Conservation (phyloP, 129 eudicot genomes). For the Chrysanthemum seticuspe region DNA sequence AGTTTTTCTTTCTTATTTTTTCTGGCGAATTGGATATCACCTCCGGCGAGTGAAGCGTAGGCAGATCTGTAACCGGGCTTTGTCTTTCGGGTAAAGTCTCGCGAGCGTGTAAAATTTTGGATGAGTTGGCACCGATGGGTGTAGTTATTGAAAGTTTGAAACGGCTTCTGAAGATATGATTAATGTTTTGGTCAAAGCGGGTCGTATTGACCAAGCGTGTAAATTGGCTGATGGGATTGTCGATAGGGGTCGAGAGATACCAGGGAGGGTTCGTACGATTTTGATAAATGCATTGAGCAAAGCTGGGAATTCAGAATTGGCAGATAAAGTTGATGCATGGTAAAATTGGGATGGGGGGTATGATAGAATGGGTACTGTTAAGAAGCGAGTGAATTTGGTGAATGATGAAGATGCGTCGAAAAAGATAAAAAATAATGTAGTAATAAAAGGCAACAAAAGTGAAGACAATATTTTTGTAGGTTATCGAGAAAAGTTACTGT, state of each 20-base stretch:
- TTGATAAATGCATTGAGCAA: constrained; percentile 92
- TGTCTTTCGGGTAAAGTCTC: constrained; percentile 89
- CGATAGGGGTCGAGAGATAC: constrained; percentile 84
- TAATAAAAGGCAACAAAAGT: too few species aligned
- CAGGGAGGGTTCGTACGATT: constrained; percentile 84
- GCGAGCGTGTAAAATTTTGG: constrained; percentile 86
- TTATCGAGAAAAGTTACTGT: too few species aligned
- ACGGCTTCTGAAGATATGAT: constrained; percentile 91
- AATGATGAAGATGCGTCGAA: too few species aligned
- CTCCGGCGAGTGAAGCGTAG: too few species aligned
- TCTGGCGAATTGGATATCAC: too few species aligned
- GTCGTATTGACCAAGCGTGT: constrained; percentile 84
- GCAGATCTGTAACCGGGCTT: constrained; percentile 83
- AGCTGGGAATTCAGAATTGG: constrained; percentile 80
- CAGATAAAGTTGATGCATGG: constrained; percentile 88
- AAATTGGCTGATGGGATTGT: constrained; percentile 87
- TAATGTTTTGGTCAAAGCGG: constrained; percentile 78
- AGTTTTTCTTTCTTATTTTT: too few species aligned
- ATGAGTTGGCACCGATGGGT: constrained; percentile 97
- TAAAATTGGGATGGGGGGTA: constrained; percentile 93
- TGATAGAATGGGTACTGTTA: constrained; percentile 78
- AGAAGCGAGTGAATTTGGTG: constrained; percentile 81
- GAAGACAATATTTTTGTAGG: too few species aligned
- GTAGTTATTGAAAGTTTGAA: constrained; percentile 73
- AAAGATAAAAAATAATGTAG: too few species aligned